Evolutionary conservation across 108 stramenopile genomes (phyloP).

Genomic region (Ochromonas danica): DNA sequence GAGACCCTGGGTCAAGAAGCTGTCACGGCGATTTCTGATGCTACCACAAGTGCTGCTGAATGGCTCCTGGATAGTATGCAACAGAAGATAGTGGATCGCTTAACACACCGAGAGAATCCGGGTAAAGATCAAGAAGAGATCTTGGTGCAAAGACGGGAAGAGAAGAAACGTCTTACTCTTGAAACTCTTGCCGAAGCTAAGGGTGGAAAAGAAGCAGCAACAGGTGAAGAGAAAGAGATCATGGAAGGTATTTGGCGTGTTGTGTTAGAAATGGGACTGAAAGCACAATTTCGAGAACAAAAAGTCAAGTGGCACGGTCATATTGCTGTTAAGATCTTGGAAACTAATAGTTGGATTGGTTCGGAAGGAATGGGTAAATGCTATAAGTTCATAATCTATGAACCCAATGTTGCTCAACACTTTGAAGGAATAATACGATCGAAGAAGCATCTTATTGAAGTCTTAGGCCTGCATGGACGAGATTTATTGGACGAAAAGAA

Average conservation of each 20-base stretch:
- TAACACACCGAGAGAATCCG: not conserved
- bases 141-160: too few species aligned
- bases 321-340: not conserved
- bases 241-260: not conserved
- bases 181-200: too few species aligned
- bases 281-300: constrained; percentile 13
- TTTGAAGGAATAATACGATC: constrained; percentile 27
- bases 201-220: too few species aligned
- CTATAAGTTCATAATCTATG: constrained; percentile 19
- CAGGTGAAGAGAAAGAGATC: not conserved
- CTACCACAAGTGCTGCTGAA: not conserved
- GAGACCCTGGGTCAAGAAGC: not conserved
- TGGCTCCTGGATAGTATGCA: not conserved
- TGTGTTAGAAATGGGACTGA: not conserved
- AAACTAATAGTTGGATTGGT: not conserved
- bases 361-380: not conserved
- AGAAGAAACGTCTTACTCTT: too few species aligned
- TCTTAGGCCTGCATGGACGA: not conserved
- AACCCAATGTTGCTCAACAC: not conserved
- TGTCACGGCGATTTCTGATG: not conserved
- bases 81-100: not conserved
- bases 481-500: constrained; percentile 20
- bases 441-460: constrained; percentile 23
- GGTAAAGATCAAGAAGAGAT: not conserved
- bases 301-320: constrained; percentile 19